Evolutionary conservation across 2,329 filamentous ascomycete species (phyloP).

Genomic region (Ilyonectria robusta): DNA sequence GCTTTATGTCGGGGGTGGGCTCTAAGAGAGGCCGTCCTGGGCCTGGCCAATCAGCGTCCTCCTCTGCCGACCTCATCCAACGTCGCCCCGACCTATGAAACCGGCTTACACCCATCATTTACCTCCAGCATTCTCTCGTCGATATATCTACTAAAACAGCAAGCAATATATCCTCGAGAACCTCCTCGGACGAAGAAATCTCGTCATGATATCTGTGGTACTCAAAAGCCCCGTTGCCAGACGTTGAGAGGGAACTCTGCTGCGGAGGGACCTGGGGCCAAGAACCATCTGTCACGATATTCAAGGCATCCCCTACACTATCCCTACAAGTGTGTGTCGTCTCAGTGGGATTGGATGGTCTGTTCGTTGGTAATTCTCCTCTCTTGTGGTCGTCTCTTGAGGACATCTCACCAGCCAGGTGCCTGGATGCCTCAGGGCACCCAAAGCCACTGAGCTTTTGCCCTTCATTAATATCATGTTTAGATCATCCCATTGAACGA

Average conservation of each 20-base stretch:
- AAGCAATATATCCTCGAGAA: neutral
- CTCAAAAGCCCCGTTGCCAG: neutral
- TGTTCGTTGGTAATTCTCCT: neutral
- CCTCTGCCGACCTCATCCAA: conserved; percentile 40
- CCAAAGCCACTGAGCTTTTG: neutral
- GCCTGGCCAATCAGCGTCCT: conserved; percentile 39
- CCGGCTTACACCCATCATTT: conserved; percentile 16
- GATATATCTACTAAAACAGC: neutral
- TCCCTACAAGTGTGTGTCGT: neutral
- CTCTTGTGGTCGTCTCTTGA: neutral
- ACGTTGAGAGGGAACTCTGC: neutral
- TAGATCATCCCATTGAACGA: neutral
- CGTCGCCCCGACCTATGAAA: conserved; percentile 37
- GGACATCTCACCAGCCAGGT: neutral
- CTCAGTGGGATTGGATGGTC: neutral
- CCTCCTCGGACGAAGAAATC: neutral
- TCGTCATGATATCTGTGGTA: neutral
- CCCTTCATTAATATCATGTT: neutral
- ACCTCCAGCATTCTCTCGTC: neutral
- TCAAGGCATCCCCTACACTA: neutral
- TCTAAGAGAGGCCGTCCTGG: conserved; percentile 29
- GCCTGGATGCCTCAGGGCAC: neutral
- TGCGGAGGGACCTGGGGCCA: neutral
- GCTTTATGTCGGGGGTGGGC: conserved; percentile 38
- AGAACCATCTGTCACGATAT: too few relatives aligned